phyloP scores from a whole-genome alignment of 2,329 filamentous ascomycete genomes.

The Colletotrichum higginsianum region DNA sequence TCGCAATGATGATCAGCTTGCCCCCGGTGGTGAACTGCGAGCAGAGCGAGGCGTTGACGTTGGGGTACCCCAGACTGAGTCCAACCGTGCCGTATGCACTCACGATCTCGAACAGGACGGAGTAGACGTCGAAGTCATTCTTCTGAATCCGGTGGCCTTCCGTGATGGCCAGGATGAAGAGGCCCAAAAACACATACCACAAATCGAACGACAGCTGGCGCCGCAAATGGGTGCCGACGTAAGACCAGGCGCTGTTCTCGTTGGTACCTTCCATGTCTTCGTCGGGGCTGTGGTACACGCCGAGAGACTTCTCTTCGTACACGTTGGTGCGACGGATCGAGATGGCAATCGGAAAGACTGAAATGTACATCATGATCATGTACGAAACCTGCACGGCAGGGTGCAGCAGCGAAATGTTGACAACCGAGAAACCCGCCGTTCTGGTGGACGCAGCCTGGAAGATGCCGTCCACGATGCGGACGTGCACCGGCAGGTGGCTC shows the following conservation, averaged over 20 bases:
- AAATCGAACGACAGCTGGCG: slow-evolving; percentile 96
- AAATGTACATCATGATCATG: slow-evolving; percentile 99
- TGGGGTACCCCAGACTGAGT: slow-evolving; percentile 85
- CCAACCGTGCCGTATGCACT: slow-evolving; percentile 96
- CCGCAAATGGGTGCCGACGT: slow-evolving; percentile 91
- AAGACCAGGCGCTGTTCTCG: slow-evolving; percentile 77
- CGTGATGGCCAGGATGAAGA: slow-evolving; percentile 92
- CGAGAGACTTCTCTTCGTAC: slow-evolving; percentile 91
- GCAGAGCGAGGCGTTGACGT: slow-evolving; percentile 84
- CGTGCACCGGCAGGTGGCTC: slow-evolving; percentile 76
- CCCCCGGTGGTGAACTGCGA: slow-evolving; percentile 83
- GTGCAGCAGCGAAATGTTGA: slow-evolving; percentile 84
- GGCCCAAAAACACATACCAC: slow-evolving; percentile 95
- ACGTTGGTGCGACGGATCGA: slow-evolving; percentile 95
- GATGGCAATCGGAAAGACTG: slow-evolving; percentile 96
- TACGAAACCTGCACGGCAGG: slow-evolving; percentile 95
- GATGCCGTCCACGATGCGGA: slow-evolving; percentile 86
- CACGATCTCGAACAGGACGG: slow-evolving; percentile 86
- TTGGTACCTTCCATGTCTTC: slow-evolving; percentile 65
- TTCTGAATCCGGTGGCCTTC: slow-evolving; percentile 81
- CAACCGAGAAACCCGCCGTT: slow-evolving; percentile 89
- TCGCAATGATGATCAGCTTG: slow-evolving; percentile 78
- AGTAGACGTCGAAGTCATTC: slow-evolving; percentile 76
- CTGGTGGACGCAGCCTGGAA: slow-evolving; percentile 93
- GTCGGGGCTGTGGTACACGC: slow-evolving; percentile 73